A percentile compares a stretch with the other conserved stretches of the same genome.
Conservation (phyloP, 1,284 basidiomycete species). For the Cutaneotrichosporon cavernicola region DNA sequence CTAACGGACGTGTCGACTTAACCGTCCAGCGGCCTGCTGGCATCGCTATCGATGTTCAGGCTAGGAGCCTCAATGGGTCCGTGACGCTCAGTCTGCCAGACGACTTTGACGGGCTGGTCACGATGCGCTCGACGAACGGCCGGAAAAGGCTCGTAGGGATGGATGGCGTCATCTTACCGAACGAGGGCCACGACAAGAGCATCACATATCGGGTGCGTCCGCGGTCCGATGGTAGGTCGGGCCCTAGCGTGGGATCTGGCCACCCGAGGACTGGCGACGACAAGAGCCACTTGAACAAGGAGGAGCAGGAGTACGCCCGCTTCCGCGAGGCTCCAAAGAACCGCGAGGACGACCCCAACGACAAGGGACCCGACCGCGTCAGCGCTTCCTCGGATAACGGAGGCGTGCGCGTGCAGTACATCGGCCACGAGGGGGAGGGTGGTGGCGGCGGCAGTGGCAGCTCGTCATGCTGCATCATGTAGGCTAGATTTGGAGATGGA, state of each 20-base stretch:
- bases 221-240: no score
- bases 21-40: background rate
- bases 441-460: background rate
- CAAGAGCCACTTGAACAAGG: background rate
- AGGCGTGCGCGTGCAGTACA: background rate
- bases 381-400: background rate
- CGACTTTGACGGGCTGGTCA: constrained; percentile 15
- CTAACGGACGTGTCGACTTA: constrained; percentile 7
- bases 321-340: background rate
- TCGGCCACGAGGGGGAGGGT: background rate
- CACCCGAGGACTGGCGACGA: no score
- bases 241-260: no score
- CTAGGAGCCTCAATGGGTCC: constrained; percentile 1
- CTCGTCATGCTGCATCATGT: constrained; percentile 2
- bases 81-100: background rate
- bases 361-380: background rate
- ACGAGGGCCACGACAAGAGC: constrained; percentile 2
- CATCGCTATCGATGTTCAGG: background rate
- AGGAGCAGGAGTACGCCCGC: background rate
- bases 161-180: constrained; percentile 1
- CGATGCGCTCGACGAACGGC: constrained; percentile 4
- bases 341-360: background rate
- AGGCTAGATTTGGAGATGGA: background rate
- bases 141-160: background rate
- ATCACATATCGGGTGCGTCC: constrained; percentile 3